phyloP scores from a whole-genome alignment of 1,284 basidiomycete species.

The Schizophyllum amplum region DNA sequence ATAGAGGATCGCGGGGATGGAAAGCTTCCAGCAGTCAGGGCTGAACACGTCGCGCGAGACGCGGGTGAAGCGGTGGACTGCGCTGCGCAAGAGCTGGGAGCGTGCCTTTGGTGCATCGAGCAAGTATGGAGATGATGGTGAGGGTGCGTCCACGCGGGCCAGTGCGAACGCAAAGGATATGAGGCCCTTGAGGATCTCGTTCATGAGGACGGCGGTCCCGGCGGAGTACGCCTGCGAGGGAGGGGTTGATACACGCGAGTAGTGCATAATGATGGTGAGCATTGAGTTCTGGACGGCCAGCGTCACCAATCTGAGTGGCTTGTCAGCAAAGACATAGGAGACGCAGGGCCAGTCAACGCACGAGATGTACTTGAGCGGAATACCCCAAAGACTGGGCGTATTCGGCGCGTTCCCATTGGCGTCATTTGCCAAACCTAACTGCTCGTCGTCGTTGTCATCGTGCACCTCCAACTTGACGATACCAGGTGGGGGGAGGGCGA shows the following conservation, averaged over 20 bases:
- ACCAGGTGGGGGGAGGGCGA: background rate
- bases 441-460: constrained; percentile 31
- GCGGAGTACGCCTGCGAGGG: constrained; percentile 79
- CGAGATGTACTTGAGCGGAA: constrained; percentile 78
- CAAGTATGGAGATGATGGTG: constrained; percentile 16
- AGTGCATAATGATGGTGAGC: constrained; percentile 90
- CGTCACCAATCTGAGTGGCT: constrained; percentile 62
- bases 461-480: constrained; percentile 17
- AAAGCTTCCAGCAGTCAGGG: constrained; percentile 91
- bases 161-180: constrained; percentile 71
- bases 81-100: background rate
- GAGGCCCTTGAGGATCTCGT: constrained; percentile 85
- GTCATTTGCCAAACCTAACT: constrained; percentile 34
- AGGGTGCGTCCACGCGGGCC: constrained; percentile 29
- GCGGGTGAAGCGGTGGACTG: constrained; percentile 6
- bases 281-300: constrained; percentile 91
- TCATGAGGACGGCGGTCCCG: constrained; percentile 86
- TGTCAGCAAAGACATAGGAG: constrained; percentile 1
- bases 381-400: constrained; percentile 50
- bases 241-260: constrained; percentile 79
- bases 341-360: constrained; percentile 20
- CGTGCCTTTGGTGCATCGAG: constrained; percentile 31
- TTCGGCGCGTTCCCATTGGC: constrained; percentile 16
- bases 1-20: constrained; percentile 93
- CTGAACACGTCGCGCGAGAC: constrained; percentile 53